phyloP scores from a whole-genome alignment of 2,329 filamentous ascomycete species.

The Geoglossum cookeanum region DNA sequence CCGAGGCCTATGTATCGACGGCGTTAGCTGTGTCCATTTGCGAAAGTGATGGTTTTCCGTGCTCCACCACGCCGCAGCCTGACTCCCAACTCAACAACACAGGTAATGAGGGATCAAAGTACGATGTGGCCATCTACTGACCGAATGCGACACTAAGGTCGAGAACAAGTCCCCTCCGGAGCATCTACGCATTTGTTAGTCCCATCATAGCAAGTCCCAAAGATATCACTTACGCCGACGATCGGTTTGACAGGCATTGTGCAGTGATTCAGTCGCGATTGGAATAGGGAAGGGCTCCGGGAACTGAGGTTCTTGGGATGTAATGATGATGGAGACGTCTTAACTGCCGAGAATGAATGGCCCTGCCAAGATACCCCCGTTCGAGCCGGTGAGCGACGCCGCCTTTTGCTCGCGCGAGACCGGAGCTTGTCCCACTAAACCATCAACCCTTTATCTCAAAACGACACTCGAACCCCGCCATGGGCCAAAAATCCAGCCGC shows the following conservation, averaged over 20 bases:
- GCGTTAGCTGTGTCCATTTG: background rate
- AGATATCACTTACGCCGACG: constrained; percentile 26
- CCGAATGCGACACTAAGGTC: constrained; percentile 47
- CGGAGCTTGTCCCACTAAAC: too few relatives aligned
- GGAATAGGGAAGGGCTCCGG: background rate
- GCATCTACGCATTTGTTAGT: constrained; percentile 29
- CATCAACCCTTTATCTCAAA: background rate
- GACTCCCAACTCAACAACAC: background rate
- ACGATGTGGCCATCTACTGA: constrained; percentile 22
- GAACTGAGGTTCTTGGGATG: background rate
- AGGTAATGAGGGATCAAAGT: background rate
- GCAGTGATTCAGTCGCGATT: background rate
- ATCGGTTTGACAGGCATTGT: constrained; percentile 30
- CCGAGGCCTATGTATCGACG: constrained; percentile 34
- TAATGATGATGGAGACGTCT: background rate
- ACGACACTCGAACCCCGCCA: background rate
- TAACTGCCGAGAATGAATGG: background rate
- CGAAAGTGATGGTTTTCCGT: background rate
- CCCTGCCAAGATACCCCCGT: background rate
- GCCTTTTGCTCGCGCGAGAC: too few relatives aligned
- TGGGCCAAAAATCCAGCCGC: background rate
- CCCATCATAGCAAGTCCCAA: background rate
- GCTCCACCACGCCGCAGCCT: background rate
- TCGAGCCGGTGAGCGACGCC: too few relatives aligned
- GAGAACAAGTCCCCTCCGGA: constrained; percentile 44